Evolutionary conservation across 2,329 filamentous ascomycete genomes (phyloP), one percentile per base, ranked within the genome.

Genomic region (Volutella citrinella): DNA sequence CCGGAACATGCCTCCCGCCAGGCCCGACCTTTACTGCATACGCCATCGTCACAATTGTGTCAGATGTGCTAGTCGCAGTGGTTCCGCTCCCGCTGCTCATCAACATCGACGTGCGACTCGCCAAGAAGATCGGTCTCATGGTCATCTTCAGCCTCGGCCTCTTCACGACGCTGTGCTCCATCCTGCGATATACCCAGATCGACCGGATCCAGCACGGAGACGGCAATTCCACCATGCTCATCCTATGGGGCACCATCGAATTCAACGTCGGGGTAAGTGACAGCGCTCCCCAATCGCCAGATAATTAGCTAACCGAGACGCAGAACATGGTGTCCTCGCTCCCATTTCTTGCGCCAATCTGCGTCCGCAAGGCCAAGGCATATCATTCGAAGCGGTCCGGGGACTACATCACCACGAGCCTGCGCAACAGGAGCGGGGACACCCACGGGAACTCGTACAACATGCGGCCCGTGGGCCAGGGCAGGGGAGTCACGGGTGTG

Each of bases 241-340:
- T 78, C 1, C 55, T 77, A 1, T 78, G 73, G 73, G 74, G 74
- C 5, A 70, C 68, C 3, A 70, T 78, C 35, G 74, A 78, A 48
- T 72, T 77, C 52, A 76, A 77, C 42, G 65, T 76, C 19, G 73
- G 74, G 10, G 72, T 76, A 63, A 49, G 70, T 48, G 17, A 5
- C 13, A 14, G 6, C 17, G 14, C 22, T 10, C 5, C 12, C 2
- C 8, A 6, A 13, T 4, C 12, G 8, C 10, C 11, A 20, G 15
- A 14, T 28, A 26, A 24, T 11, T n/a, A 26, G n/a, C 31, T 34
- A 17, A 40, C 21, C 5, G 13, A 12, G 4, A 16, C 9, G 1
- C 33, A 69, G 66, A 70, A 69, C 44, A 65, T 70, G 45, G 66
- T 69, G 7, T 70, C 66, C 0, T 69, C 65, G 2, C 57, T 70